Evolutionary conservation across 2,329 filamentous ascomycete genomes (phyloP).

Genomic region (Ophiobolus disseminans): DNA sequence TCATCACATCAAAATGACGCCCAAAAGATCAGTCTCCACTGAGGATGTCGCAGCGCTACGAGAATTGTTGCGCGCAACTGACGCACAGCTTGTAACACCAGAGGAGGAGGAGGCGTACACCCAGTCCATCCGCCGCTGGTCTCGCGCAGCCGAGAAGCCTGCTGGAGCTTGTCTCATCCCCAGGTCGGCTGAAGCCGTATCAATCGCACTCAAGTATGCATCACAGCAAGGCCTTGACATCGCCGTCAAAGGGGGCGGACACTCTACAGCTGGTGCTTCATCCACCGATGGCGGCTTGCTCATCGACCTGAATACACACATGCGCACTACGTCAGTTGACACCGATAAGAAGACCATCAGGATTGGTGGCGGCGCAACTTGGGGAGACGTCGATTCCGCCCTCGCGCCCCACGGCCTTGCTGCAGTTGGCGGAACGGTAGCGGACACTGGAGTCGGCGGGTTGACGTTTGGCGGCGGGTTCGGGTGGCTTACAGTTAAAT

Average conservation of each 20-base stretch:
- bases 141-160: constrained; percentile 11
- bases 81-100: constrained; percentile 9
- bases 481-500: constrained; percentile 60
- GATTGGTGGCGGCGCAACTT: constrained; percentile 11
- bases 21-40: constrained; percentile 1
- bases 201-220: constrained; percentile 12
- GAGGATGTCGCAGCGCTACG: constrained; percentile 4
- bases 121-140: constrained; percentile 10
- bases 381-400: constrained; percentile 13
- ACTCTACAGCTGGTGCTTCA: constrained; percentile 14
- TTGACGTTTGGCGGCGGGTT: constrained; percentile 65
- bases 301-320: constrained; percentile 13
- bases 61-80: constrained; percentile 5
- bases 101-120: constrained; percentile 7
- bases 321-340: constrained; percentile 10
- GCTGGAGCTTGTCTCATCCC: constrained; percentile 12
- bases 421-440: constrained; percentile 10
- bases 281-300: constrained; percentile 15
- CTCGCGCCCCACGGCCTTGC: constrained; percentile 12
- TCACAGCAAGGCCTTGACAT: constrained; percentile 10
- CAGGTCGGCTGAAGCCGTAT: constrained; percentile 10
- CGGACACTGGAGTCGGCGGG: constrained; percentile 49
- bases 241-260: constrained; percentile 14
- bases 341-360: constrained; percentile 7
- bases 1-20: neutral